Conservation (phyloP, 208 protist genomes). For the Wallacemonas sp. region DNA sequence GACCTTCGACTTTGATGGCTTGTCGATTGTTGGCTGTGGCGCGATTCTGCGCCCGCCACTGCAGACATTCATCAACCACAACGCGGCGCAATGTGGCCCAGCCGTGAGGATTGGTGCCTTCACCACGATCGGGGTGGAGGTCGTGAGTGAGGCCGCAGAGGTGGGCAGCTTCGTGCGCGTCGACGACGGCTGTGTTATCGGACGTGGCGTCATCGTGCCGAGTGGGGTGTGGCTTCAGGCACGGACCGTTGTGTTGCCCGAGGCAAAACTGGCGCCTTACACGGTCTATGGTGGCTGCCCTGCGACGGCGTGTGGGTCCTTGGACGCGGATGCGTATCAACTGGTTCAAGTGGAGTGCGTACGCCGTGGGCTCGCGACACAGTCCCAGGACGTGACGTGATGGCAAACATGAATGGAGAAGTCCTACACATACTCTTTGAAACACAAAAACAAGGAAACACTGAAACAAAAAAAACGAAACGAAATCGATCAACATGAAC, state of each 20-base stretch:
- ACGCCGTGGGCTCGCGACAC: slow-evolving; percentile 7
- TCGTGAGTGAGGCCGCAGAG: slow-evolving; percentile 56
- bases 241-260: slow-evolving; percentile 48
- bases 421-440: too few species aligned
- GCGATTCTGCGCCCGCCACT: slow-evolving; percentile 58
- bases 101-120: slow-evolving; percentile 45
- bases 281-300: slow-evolving; percentile 59
- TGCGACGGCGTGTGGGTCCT: slow-evolving; percentile 32
- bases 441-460: too few species aligned
- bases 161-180: slow-evolving; percentile 58
- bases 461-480: too few species aligned
- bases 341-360: slow-evolving; percentile 48
- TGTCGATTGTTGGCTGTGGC: slow-evolving; percentile 29
- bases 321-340: slow-evolving; percentile 42
- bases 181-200: slow-evolving; percentile 61
- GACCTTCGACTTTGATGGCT: slow-evolving; percentile 30
- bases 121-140: slow-evolving; percentile 43
- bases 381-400: too few species aligned
- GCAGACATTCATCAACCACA: slow-evolving; percentile 39
- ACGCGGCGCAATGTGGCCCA: slow-evolving; percentile 24
- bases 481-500: too few species aligned
- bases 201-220: slow-evolving; percentile 41
- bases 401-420: too few species aligned
- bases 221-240: slow-evolving; percentile 66
- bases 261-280: slow-evolving; percentile 54